Evolutionary conservation across 2,329 filamentous ascomycete species (phyloP), one percentile per base, ranked within the genome.

Genomic region (Colletotrichum sp.): DNA sequence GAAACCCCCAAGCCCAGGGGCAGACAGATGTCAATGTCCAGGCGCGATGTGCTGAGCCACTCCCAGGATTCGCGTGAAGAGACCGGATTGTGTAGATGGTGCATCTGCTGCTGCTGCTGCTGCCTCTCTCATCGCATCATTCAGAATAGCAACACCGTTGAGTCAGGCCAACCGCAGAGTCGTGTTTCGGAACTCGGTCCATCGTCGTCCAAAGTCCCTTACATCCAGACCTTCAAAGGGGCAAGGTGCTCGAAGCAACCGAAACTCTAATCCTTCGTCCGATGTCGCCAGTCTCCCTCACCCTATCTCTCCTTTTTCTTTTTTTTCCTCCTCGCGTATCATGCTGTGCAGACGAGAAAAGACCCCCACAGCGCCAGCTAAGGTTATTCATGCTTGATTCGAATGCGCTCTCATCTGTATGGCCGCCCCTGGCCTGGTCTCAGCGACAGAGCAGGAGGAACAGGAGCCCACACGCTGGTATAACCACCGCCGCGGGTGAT

Each of bases 141-240:
- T 69, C 39, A 69, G 64, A 59, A 76, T 64, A 69, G 59, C 44
- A 73, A 72, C 57, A 36, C 11, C 27, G 63, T 69, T 65, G 70
- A 76, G 70, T 73, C 73, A 76, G 44, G 27, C 70, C 70, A 75
- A 76, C 44, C 32, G 44, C 32, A 69, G 63, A 49, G 70, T 64
- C 25, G 57, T 16, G 44, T 59, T 61, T 69, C 64, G 64, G 73
- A 55, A 73, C 64, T 65, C 73, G 73, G 69, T 76, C 73, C 73
- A 73, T 76, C 57, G 44, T 73, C 73, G 57, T 76, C 73, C 73
- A 44, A 76, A 68, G 69, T 73, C 69, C 72, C 62, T 75, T 62
- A 75, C 72, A 67, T 72, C 72, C 62, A 66, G 72, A 62, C 72
- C 72, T 71, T 71, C 61, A 71, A 71, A 75, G 29, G 62, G 72